A percentile compares a stretch with the other conserved stretches of the same genome.
Conservation (phyloP, 2,329 filamentous ascomycete genomes). For the Claviceps sp. region DNA sequence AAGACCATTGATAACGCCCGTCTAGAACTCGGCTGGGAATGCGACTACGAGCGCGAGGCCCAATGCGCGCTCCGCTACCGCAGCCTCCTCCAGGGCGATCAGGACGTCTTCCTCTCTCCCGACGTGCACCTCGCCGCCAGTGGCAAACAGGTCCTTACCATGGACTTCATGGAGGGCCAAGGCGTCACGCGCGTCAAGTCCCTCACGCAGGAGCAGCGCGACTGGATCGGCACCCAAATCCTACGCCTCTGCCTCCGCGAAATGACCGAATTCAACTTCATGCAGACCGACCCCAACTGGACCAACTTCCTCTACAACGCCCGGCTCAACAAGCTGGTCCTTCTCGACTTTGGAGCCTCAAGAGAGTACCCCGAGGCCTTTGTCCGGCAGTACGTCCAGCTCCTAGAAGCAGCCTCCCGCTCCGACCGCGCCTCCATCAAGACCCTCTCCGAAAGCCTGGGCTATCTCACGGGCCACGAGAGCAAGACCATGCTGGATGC, state of each 20-base stretch:
- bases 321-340: slow-evolving; percentile 57
- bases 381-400: slow-evolving; percentile 62
- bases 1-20: slow-evolving; percentile 96
- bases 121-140: slow-evolving; percentile 65
- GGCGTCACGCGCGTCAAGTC: slow-evolving; percentile 69
- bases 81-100: slow-evolving; percentile 52
- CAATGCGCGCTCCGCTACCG: slow-evolving; percentile 65
- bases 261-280: slow-evolving; percentile 88
- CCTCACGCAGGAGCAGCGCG: slow-evolving; percentile 70
- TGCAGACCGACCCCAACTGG: slow-evolving; percentile 99
- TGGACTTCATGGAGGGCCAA: slow-evolving; percentile 78
- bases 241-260: slow-evolving; percentile 84
- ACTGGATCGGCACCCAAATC: slow-evolving; percentile 94
- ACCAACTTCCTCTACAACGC: slow-evolving; percentile 94
- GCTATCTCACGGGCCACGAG: slow-evolving; percentile 87
- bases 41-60: slow-evolving; percentile 85
- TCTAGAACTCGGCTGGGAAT: slow-evolving; percentile 89
- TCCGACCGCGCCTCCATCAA: slow-evolving; percentile 52
- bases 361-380: slow-evolving; percentile 74
- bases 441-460: slow-evolving; percentile 59
- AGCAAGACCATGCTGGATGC: slow-evolving; percentile 77
- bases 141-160: slow-evolving; percentile 77
- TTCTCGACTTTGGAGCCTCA: slow-evolving; percentile 91
- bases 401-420: slow-evolving; percentile 67
- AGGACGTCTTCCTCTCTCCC: slow-evolving; percentile 65